These are phyloP conservation scores for Xylariaceae sp. DNA, from an alignment of 2,329 filamentous ascomycete species.

Conservation along the genomic window DNA sequence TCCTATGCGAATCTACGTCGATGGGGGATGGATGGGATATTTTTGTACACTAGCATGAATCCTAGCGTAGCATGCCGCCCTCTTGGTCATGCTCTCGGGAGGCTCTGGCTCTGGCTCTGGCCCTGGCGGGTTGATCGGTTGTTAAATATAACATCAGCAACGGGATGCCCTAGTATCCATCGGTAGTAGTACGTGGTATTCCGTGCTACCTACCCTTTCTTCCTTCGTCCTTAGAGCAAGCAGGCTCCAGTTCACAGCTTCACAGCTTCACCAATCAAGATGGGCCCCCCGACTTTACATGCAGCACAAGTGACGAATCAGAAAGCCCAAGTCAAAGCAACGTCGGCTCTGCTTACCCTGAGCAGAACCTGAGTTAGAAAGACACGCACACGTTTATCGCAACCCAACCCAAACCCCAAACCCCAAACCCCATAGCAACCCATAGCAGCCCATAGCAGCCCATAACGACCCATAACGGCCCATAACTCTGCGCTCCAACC, in stretches of 20 bases:
- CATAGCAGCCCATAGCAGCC: too few relatives aligned
- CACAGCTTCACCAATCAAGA: conserved; percentile 5
- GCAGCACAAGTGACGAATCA: conserved; percentile 18
- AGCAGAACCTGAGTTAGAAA: too few relatives aligned
- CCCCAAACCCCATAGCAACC: conserved; percentile 1
- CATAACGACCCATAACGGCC: too few relatives aligned
- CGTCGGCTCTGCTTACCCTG: conserved; percentile 15
- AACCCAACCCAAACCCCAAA: conserved; percentile 14
- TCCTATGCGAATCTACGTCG: neutral
- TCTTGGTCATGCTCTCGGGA: neutral
- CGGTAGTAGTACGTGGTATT: neutral
- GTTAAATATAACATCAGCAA: neutral
- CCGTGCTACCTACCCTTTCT: neutral
- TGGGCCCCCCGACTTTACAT: conserved; percentile 1
- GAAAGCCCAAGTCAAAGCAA: conserved; percentile 9
- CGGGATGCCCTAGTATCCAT: neutral
- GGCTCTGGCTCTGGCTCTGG: neutral
- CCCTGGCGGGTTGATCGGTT: neutral
- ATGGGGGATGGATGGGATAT: neutral
- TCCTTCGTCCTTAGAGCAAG: conserved; percentile 3
- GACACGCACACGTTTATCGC: conserved; percentile 7
- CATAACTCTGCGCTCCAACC: too few relatives aligned
- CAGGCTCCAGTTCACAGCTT: neutral
- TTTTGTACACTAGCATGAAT: neutral
- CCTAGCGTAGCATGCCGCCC: neutral